Evolutionary conservation across 2,329 filamentous ascomycete genomes (phyloP).

Genomic region (Fusarium kyushuense): DNA sequence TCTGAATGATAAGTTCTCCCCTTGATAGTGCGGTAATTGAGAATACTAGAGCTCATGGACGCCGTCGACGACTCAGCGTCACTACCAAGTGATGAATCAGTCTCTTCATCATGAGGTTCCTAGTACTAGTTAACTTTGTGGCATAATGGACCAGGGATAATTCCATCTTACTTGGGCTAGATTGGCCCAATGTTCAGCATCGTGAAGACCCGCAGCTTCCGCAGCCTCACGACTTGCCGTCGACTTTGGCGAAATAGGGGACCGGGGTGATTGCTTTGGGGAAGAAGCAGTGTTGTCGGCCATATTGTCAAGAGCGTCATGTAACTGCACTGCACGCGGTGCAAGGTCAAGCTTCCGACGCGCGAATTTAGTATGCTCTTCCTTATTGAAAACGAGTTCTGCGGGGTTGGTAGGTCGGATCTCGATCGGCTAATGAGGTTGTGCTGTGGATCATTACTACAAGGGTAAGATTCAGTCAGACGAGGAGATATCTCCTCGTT

Average conservation of each 20-base stretch:
- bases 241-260: neutral
- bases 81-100: conserved; percentile 15
- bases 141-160: rapidly evolving
- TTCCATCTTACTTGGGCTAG: neutral
- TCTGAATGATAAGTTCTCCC: conserved; percentile 34
- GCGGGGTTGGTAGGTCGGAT: neutral
- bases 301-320: neutral
- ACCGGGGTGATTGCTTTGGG: conserved; percentile 14
- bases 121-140: neutral
- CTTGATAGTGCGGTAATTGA: conserved; percentile 30
- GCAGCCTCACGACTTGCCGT: neutral
- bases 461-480: neutral
- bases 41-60: conserved; percentile 31
- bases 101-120: conserved; percentile 1
- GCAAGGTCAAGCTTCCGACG: neutral
- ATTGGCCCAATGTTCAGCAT: conserved; percentile 10
- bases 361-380: neutral
- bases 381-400: neutral
- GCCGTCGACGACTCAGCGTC: conserved; percentile 29
- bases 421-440: neutral
- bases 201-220: conserved; percentile 3
- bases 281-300: neutral
- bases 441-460: neutral
- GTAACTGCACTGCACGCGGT: too few relatives aligned
- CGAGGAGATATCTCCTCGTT: neutral